Evolutionary conservation across 2,329 filamentous ascomycete species (phyloP), one percentile per base, ranked within the genome.

Genomic region (Daldinia sp.): DNA sequence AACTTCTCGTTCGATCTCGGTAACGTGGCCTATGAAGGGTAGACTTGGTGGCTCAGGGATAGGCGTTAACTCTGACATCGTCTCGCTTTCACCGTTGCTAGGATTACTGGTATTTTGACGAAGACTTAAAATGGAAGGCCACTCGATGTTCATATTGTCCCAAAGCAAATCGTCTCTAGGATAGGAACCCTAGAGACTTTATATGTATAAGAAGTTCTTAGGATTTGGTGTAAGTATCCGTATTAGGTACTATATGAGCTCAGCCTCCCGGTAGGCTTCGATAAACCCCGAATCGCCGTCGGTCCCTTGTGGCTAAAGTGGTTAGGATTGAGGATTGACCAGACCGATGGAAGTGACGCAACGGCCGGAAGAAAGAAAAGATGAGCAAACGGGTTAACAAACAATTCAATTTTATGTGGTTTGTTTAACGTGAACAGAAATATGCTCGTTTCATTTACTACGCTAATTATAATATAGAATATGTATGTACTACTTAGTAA

Each of bases 1-100:
- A 23, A 86, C 82, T n/a, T 86, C 84, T 0, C 83, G 79, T 65
- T 90, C 86, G 69, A 94, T 85, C 70, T 92, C 89, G 60, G 82
- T 80, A 33, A 91, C 76, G 72, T 93, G 91, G 30, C 91, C 91
- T 26, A 93, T 69, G 28, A 93, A 77, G 1, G 90, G 91, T 63
- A 91, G 81, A 2, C 88, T 89, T 60, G 83, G 84, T 28, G 90
- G 90, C 53, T 87, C 85, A 1, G 91, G 90, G 60, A 93, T 90
- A 2, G 85, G 82, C 13, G 81, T 76, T 39, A 20, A 55, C n/a
- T 65, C 72, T 63, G 70, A 60, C 65, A 66, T 66, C 26, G 60
- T 68, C 10, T 73, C 65, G 42, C 30, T 65, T 53, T 33, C 46
- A 33, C 46, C 33, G 15, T 33, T 51, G 26, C 1, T 51, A 46